phyloP scores from a whole-genome alignment of 2,329 filamentous ascomycete species.

The Tolypocladium cylindrosporum region DNA sequence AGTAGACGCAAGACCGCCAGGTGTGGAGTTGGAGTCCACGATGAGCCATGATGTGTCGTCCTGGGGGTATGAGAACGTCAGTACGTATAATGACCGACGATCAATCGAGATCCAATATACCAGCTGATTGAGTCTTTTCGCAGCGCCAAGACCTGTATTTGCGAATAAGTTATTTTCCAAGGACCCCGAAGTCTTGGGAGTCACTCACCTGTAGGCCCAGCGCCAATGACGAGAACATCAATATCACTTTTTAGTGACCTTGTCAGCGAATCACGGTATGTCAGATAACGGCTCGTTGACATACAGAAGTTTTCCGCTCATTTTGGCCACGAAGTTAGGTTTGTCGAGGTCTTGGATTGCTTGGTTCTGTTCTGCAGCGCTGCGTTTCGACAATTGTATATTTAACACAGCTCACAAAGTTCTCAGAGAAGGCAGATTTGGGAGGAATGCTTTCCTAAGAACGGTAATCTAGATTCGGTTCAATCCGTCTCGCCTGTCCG shows the following conservation, averaged over 20 bases:
- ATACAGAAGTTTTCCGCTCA: background rate
- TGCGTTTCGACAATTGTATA: too few species aligned
- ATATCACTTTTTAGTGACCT: background rate
- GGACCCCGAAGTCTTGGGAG: background rate
- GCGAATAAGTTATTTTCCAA: background rate
- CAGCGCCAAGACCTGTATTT: slow-evolving; percentile 89
- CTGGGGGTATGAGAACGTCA: slow-evolving; percentile 34
- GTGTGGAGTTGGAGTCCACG: slow-evolving; percentile 81
- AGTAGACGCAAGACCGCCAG: slow-evolving; percentile 91
- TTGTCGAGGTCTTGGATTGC: too few species aligned
- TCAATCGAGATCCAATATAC: slow-evolving; percentile 43
- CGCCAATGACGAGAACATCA: background rate
- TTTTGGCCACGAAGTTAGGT: background rate
- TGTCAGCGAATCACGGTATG: background rate
- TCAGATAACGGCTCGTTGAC: background rate
- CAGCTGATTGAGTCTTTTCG: slow-evolving; percentile 94
- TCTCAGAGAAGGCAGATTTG: background rate
- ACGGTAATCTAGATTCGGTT: background rate
- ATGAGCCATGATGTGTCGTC: slow-evolving; percentile 93
- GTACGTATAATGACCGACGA: background rate
- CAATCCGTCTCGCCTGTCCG: background rate
- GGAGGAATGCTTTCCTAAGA: too few species aligned
- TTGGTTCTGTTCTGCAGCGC: too few species aligned
- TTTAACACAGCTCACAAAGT: too few species aligned
- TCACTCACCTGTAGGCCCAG: background rate